These are phyloP conservation scores for Actinomucor elegans DNA, from an alignment of 371 early-diverging fungal species.

Conservation along the genomic window DNA sequence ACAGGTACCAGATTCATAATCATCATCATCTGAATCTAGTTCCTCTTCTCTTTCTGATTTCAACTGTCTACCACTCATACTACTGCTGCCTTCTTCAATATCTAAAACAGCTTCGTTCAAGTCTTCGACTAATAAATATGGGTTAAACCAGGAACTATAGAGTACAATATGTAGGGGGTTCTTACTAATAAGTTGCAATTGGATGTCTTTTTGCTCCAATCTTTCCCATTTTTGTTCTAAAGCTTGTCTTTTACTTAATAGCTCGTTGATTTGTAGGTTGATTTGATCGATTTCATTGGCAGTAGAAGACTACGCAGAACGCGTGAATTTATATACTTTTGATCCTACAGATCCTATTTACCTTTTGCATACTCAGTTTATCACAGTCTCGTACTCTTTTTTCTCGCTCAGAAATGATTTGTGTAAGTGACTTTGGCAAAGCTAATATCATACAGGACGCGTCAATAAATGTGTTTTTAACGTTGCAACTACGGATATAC, in stretches of 20 bases:
- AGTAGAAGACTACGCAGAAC: constrained; percentile 48
- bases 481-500: not conserved
- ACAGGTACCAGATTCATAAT: constrained; percentile 42
- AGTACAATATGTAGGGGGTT: too few species aligned
- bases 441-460: too few species aligned
- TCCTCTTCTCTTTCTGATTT: constrained; percentile 3
- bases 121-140: constrained; percentile 32
- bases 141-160: too few species aligned
- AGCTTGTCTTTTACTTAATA: constrained; percentile 50
- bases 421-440: constrained; percentile 27
- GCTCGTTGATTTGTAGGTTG: constrained; percentile 56
- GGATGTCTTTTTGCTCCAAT: constrained; percentile 56
- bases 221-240: constrained; percentile 56
- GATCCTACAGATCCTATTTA: constrained; percentile 1
- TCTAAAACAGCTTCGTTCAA: constrained; percentile 37
- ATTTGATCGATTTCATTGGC: constrained; percentile 63
- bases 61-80: not conserved
- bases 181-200: constrained; percentile 23
- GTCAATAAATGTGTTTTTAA: too few species aligned
- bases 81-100: constrained; percentile 32
- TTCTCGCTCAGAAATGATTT: constrained; percentile 54
- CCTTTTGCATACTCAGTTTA: constrained; percentile 54
- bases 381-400: constrained; percentile 50
- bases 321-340: not conserved
- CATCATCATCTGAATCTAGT: constrained; percentile 22